Conservation (phyloP, 2,329 filamentous ascomycete genomes). For the Xylariaceae sp. region DNA sequence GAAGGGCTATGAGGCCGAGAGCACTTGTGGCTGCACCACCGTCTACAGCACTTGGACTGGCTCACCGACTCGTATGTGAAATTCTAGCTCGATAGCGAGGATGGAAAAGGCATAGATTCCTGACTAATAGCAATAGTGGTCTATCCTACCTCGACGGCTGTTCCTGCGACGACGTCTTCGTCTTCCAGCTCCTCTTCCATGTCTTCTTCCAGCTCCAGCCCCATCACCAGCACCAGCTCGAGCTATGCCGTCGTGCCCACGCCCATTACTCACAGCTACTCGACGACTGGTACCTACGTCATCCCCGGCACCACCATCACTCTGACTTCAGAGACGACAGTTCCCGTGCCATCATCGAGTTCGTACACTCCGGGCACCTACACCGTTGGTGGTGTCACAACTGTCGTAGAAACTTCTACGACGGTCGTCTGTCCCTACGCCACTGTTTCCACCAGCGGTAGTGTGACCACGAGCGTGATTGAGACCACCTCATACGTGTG, state of each 20-base stretch:
- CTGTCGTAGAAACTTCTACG: conserved; percentile 63
- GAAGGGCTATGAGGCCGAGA: conserved; percentile 38
- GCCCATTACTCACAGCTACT: conserved; percentile 51
- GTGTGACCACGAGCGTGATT: conserved; percentile 65
- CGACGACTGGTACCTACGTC: conserved; percentile 71
- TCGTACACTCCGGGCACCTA: conserved; percentile 61
- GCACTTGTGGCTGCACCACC: conserved; percentile 68
- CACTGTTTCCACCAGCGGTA: conserved; percentile 57
- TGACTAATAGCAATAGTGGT: conserved; percentile 35
- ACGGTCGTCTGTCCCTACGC: conserved; percentile 70
- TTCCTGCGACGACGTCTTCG: conserved; percentile 16
- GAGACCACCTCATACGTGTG: conserved; percentile 70
- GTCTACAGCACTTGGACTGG: conserved; percentile 71
- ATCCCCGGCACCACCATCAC: conserved; percentile 71
- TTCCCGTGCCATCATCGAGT: conserved; percentile 62
- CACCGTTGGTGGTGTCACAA: conserved; percentile 72
- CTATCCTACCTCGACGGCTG: conserved; percentile 30
- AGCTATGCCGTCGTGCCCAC: conserved; percentile 51
- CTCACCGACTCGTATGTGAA: conserved; percentile 59
- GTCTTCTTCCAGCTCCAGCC: conserved; percentile 11
- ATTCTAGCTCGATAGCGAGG: conserved; percentile 6
- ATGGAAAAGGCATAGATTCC: background rate
- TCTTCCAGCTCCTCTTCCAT: conserved; percentile 5
- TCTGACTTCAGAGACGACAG: conserved; percentile 64
- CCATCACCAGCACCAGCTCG: conserved; percentile 30